Conservation (phyloP, 2,329 filamentous ascomycete species). For the Fusarium sp. region DNA sequence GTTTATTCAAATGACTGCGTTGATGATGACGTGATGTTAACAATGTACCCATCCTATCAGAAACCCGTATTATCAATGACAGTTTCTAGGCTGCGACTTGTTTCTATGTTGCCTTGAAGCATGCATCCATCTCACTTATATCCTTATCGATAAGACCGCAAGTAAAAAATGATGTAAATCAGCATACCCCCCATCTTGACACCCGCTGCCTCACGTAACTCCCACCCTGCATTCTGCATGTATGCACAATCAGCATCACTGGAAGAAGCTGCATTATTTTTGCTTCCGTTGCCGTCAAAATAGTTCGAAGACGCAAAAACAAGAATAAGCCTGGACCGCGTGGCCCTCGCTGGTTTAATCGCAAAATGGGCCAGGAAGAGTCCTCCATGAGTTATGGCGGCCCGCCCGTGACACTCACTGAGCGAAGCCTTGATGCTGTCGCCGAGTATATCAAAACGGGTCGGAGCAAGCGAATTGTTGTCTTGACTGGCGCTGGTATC, state of each 20-base stretch:
- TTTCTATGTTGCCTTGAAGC: constrained; percentile 12
- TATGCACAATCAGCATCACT: constrained; percentile 19
- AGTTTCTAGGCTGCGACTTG: neutral
- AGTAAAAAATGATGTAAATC: constrained; percentile 40
- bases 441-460: constrained; percentile 83
- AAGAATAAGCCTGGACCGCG: constrained; percentile 48
- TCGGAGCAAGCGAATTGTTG: constrained; percentile 75
- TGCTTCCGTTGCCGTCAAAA: constrained; percentile 42
- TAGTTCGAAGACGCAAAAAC: constrained; percentile 52
- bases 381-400: constrained; percentile 74
- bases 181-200: constrained; percentile 32
- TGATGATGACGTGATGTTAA: neutral
- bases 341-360: constrained; percentile 46
- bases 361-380: constrained; percentile 87
- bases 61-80: neutral
- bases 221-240: constrained; percentile 13
- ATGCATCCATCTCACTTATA: constrained; percentile 15
- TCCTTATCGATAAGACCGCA: constrained; percentile 38
- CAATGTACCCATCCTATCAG: neutral
- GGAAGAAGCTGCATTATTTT: neutral
- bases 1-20: neutral
- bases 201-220: neutral
- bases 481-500: constrained; percentile 92
- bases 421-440: constrained; percentile 75
- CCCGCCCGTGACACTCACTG: constrained; percentile 70